Evolutionary conservation across 2,329 filamentous ascomycete genomes (phyloP), one percentile per base, ranked within the genome.

Genomic region (Teratosphaeria pseudoeucalypti): DNA sequence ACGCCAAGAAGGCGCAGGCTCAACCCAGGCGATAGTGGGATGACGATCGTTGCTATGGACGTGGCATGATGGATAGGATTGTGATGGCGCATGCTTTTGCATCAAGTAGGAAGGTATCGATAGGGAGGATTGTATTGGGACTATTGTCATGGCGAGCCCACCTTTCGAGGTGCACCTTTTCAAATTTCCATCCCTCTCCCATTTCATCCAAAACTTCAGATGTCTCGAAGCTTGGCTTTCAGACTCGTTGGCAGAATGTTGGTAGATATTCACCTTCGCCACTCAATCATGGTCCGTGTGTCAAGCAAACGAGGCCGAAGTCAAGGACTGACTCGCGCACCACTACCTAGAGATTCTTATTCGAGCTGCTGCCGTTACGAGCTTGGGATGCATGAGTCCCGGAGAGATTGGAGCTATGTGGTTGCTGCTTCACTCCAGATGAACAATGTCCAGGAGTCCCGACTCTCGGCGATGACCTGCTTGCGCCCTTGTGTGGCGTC

Each of bases 161-260:
- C 23, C 23, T 23, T 23, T 23, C 23, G 23, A 23, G 23, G 1
- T 2, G 1, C 23, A 23, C 2, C 1, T 23, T 2, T 23, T 23
- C 23, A 23, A 23, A 1, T 1, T 2, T 2, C 23, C 1, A 1
- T 2, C 2, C 2, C 23, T 23, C 1, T 23, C 23, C 1, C 23
- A 23, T 23, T 23, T 1, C 23, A 23, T 23, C 23, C 1, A 23
- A 23, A 2, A 23, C 1, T 23, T 2, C 23, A 23, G 23, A 23
- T 23, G 23, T 23, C 1, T 23, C 23, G 23, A 23, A 23, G 23
- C 23, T 23, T 23, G 23, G 23, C 23, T 23, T 23, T 23, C 2
- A 23, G 34, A 37, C 12, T 12, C 12, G 7, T 12, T 37, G 7
- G 34, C 12, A 2, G 34, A 37, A 1, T 37, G 34, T 12, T 2